Percentiles rank a stretch among this genome's conserved stretches.
These are phyloP conservation scores for Umbelopsis sp. DNA, from an alignment of 371 early-diverging fungal species.

Conservation along the genomic window DNA sequence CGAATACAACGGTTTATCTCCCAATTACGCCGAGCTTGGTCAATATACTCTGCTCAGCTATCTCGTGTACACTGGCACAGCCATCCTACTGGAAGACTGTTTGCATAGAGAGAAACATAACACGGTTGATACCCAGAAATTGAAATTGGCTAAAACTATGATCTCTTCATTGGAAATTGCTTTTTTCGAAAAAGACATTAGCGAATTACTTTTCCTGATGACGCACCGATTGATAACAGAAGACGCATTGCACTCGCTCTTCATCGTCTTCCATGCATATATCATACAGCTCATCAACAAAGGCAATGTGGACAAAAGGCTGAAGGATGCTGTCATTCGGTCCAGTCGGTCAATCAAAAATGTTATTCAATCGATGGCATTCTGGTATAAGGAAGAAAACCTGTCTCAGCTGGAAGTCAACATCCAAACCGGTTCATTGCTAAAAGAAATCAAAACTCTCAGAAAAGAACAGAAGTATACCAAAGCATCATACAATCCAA, in stretches of 20 bases:
- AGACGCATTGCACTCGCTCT: neutral
- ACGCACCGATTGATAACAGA: neutral
- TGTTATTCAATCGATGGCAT: neutral
- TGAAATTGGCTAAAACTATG: neutral
- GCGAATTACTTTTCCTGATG: neutral
- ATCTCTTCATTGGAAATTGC: neutral
- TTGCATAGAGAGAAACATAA: neutral
- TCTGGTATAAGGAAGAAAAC: conserved; percentile 2
- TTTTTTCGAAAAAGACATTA: neutral
- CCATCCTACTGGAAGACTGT: neutral
- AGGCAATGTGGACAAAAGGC: neutral
- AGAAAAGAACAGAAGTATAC: neutral
- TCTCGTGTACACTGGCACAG: neutral
- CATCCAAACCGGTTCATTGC: neutral
- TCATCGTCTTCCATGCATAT: neutral
- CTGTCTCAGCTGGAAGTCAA: neutral
- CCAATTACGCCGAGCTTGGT: neutral
- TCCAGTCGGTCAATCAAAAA: neutral
- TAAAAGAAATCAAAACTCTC: neutral
- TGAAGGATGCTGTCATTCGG: neutral
- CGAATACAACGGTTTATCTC: neutral
- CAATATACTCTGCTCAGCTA: neutral
- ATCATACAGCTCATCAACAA: neutral
- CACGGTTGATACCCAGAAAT: too few species aligned
- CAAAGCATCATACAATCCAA: neutral